Percentiles rank a stretch among this genome's conserved stretches.
These are phyloP conservation scores for Achlya hypogyna DNA, from an alignment of 352 stramenopile genomes.

Conservation along the genomic window DNA sequence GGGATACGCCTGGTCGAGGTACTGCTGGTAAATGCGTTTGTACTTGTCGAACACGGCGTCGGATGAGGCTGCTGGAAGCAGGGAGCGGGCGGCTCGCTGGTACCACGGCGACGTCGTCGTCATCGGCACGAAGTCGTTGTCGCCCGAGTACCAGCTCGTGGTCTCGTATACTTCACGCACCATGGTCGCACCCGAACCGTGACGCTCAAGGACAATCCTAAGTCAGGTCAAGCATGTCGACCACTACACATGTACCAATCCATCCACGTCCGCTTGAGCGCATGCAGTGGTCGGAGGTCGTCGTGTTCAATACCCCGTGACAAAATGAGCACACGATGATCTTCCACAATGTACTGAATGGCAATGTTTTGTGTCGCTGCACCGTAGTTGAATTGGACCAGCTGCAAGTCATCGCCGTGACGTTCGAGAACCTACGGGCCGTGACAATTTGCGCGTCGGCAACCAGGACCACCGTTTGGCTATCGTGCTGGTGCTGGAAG, in stretches of 20 bases:
- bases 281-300: not conserved
- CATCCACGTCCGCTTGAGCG: not conserved
- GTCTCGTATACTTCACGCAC: not conserved
- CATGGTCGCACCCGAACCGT: not conserved
- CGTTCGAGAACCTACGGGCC: too few relatives aligned
- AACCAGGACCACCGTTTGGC: not conserved
- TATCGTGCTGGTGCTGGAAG: not conserved
- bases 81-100: not conserved
- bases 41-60: not conserved
- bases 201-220: not conserved
- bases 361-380: not conserved
- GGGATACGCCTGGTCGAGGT: not conserved
- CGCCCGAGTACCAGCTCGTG: not conserved
- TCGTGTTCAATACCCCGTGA: not conserved
- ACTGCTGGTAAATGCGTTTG: not conserved
- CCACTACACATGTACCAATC: not conserved
- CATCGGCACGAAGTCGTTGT: not conserved
- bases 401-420: too few relatives aligned
- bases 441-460: too few relatives aligned
- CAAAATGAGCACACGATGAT: not conserved
- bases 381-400: too few relatives aligned
- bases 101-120: not conserved
- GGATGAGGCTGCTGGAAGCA: not conserved
- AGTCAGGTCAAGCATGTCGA: too few relatives aligned
- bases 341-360: not conserved